Base-by-base conservation (phyloP, 129 eudicot genomes). In the Tagetes patula region DNA sequence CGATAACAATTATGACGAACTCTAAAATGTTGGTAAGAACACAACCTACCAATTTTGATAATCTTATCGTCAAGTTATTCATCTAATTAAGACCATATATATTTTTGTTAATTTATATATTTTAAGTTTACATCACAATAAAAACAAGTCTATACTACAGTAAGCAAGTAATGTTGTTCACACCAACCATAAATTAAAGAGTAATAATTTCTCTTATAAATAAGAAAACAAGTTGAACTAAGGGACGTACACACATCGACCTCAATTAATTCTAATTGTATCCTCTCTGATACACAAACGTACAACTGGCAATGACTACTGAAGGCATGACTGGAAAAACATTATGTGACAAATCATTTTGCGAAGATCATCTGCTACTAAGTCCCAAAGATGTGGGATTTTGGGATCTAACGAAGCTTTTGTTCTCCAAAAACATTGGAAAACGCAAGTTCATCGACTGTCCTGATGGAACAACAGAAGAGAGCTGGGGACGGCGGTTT, bases 321-420 rank as follows among this genome's bases (percentile, higher is more conserved):
- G 72, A 67, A 27, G 31, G 7, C 58, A 40, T 49, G 32, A 10
- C 14, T 36, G 40, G 7, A 41, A 77, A 45, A 59, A 68, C 72
- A 48, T 20, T 20, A 20, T 84, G 87, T 65, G 69, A 84, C 80
- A 87, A 85, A 43, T 77, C 83, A 53, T 85, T 80, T 27, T 77
- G 79, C 47, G 49, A 74, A 43, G 75, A 86, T 46, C 79, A 84
- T 80, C 49, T 89, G 80, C 67, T 86, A 5, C 73, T 89, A 72
- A 82, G 75, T 27, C 84, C 91, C 0, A 77, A 89, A 72, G 86
- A 86, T 6, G 80, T 84, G 0, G 80, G 87, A 38, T 47, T 84
- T 2, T 32, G 69, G 10, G 96, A 80, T 67, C 74, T 86, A 0
- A 33, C 42, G 0, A 75, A 8, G 56, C 76, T 86, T 65, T 55